Percentiles rank a stretch among this genome's conserved stretches.
These are phyloP conservation scores for Astrocystis sublimbata DNA, from an alignment of 495 filamentous ascomycete genomes.

Conservation along the genomic window DNA sequence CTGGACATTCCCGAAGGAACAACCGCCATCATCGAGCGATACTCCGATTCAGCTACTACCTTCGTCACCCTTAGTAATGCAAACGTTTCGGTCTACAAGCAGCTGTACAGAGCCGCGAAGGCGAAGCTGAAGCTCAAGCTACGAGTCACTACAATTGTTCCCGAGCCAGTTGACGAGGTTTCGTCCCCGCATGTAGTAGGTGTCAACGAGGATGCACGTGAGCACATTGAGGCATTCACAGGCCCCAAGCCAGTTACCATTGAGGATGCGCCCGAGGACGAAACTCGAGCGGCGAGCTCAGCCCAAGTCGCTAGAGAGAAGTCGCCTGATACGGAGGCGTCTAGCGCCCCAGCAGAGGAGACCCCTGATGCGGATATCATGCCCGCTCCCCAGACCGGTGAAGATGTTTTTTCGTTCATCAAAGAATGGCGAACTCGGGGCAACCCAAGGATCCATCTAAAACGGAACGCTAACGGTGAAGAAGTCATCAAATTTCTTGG, in stretches of 20 bases:
- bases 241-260: slow-evolving; percentile 44
- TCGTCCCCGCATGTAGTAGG: too few relatives aligned
- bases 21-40: slow-evolving; percentile 82
- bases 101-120: slow-evolving; percentile 94
- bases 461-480: slow-evolving; percentile 22
- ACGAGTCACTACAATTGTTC: slow-evolving; percentile 57
- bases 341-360: not conserved
- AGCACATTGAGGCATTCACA: too few relatives aligned
- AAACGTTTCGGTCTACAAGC: slow-evolving; percentile 88
- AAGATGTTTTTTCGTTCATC: slow-evolving; percentile 28
- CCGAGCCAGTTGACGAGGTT: slow-evolving; percentile 24
- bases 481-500: slow-evolving; percentile 30
- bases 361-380: slow-evolving; percentile 13
- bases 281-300: not conserved
- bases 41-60: slow-evolving; percentile 85
- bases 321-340: slow-evolving; percentile 4
- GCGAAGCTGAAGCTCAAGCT: slow-evolving; percentile 97
- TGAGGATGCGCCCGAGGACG: slow-evolving; percentile 41
- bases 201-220: too few relatives aligned
- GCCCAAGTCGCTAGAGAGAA: too few relatives aligned
- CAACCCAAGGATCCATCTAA: slow-evolving; percentile 26
- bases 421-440: slow-evolving; percentile 26
- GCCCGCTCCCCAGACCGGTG: slow-evolving; percentile 22
- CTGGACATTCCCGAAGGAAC: slow-evolving; percentile 69
- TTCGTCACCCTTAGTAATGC: slow-evolving; percentile 76